Evolutionary conservation across 208 protist genomes (phyloP), one percentile per base, ranked within the genome.

Genomic region (Wallacemonas sp.): DNA sequence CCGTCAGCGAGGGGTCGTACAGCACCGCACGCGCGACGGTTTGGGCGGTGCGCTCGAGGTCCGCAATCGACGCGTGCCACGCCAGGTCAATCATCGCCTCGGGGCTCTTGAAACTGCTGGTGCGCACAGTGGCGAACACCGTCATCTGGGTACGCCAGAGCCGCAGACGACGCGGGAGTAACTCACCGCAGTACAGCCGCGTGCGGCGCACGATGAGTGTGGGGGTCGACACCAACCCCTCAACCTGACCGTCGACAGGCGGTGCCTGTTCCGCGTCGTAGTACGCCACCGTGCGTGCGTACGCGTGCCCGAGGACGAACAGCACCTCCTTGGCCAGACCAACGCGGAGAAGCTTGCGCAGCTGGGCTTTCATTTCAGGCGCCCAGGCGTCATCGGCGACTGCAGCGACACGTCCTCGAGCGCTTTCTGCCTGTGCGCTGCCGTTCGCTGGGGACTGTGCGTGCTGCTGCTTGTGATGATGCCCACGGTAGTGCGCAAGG

Each of bases 301-400:
- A 95, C 45, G 88, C 86, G 19, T 83, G 48, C 3, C 90, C 90
- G 3, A 89, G 71, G 1, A 76, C 71, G 64, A 79, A 68, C 3
- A 93, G 65, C 34, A 93, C 87, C 59, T 95, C 90, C 53, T 81
- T 87, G 1, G 84, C 84, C 13, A 95, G 85, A 17, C 90, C 90
- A 0, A 79, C 85, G 45, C 46, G 66, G 29, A 85, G 36, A 8
- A 92, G 24, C 44, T 77, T 78, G 39, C 71, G 80, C 32, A 94
- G 46, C 39, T 78, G 67, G 12, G 32, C 26, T 34, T 71, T 65
- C 21, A 85, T 66, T 15, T 54, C 70, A 0, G 59, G 38, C 1
- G 58, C 42, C 46, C 67, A 81, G 24, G 39, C 55, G 19, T 30
- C 50, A 27, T 66, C 37, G 21, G n/a, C 34, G 29, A 13, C 24